These are phyloP conservation scores for Inga oerstediana DNA, from an alignment of 306 rosid species.

Conservation along the genomic window DNA sequence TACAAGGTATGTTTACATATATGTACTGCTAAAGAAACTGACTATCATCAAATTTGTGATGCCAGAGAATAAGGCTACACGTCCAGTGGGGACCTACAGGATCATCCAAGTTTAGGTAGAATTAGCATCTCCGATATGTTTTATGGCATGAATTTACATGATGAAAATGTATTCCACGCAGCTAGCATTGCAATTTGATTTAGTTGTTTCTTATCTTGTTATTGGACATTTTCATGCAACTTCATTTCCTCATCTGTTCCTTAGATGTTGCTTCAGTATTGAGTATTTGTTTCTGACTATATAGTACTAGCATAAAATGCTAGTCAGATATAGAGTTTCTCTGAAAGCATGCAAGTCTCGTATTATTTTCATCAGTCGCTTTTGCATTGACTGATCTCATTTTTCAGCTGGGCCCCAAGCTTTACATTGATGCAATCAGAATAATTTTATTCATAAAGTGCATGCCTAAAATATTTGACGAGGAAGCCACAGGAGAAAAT, in stretches of 20 bases:
- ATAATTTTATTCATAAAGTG: slow-evolving; percentile 1
- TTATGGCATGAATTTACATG: slow-evolving; percentile 31
- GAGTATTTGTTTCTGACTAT: slow-evolving; percentile 1
- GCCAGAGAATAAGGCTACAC: slow-evolving; percentile 51
- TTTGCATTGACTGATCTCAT: not conserved
- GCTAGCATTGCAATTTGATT: slow-evolving; percentile 23
- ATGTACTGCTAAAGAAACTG: slow-evolving; percentile 33
- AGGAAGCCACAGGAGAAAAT: slow-evolving; percentile 9
- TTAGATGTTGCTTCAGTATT: not conserved
- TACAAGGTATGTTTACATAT: slow-evolving; percentile 63
- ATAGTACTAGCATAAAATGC: not conserved
- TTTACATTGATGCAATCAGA: slow-evolving; percentile 5
- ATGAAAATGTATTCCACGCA: not conserved
- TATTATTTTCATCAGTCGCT: not conserved
- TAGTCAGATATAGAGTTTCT: not conserved
- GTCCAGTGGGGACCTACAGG: slow-evolving; percentile 42
- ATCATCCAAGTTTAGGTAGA: slow-evolving; percentile 48
- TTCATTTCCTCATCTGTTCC: not conserved
- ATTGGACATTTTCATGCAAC: slow-evolving; percentile 9
- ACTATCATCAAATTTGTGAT: slow-evolving; percentile 44
- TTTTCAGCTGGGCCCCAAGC: not conserved
- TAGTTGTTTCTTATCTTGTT: slow-evolving; percentile 15
- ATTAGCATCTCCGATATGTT: slow-evolving; percentile 38
- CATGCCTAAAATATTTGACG: slow-evolving; percentile 2
- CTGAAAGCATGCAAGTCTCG: not conserved